These are phyloP conservation scores for Lumnitzera racemosa DNA, from an alignment of 345 rosid genomes.

Conservation along the genomic window DNA sequence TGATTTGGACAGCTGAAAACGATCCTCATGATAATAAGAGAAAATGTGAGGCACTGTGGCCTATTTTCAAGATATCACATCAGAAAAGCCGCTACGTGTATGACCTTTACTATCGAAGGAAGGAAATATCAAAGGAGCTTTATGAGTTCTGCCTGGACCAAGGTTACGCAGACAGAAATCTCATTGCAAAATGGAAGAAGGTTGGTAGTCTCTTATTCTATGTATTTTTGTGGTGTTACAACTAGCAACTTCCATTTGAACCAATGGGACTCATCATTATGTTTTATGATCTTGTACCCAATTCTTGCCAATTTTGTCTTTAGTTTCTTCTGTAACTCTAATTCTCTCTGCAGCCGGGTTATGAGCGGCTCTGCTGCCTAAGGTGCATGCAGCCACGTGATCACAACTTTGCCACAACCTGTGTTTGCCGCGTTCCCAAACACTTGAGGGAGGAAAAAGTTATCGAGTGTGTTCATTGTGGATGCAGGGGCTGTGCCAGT, in stretches of 20 bases:
- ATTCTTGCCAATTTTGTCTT: neutral
- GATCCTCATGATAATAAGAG: slow-evolving; percentile 82
- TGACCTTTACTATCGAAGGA: slow-evolving; percentile 55
- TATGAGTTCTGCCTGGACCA: slow-evolving; percentile 78
- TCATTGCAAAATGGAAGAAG: slow-evolving; percentile 73
- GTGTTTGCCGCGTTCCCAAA: slow-evolving; percentile 75
- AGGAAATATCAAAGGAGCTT: slow-evolving; percentile 65
- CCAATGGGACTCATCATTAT: too few species aligned
- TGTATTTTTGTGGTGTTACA: too few species aligned
- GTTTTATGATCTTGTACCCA: too few species aligned
- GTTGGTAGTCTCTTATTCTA: slow-evolving; percentile 9
- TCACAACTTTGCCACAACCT: slow-evolving; percentile 79
- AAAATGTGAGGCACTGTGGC: slow-evolving; percentile 74
- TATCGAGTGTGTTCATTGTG: slow-evolving; percentile 79
- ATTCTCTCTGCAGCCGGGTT: slow-evolving; percentile 53
- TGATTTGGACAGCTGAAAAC: slow-evolving; percentile 49
- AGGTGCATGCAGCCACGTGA: slow-evolving; percentile 82
- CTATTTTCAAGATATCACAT: slow-evolving; percentile 70
- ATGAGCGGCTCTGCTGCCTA: slow-evolving; percentile 79
- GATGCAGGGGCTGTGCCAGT: slow-evolving; percentile 77
- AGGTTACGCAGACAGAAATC: slow-evolving; percentile 55
- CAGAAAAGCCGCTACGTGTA: slow-evolving; percentile 73
- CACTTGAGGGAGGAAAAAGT: slow-evolving; percentile 79
- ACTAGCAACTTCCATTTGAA: too few species aligned
- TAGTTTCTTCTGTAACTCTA: neutral